phyloP scores from a whole-genome alignment of 306 rosid genomes.

The Begonia fuchsioides region DNA sequence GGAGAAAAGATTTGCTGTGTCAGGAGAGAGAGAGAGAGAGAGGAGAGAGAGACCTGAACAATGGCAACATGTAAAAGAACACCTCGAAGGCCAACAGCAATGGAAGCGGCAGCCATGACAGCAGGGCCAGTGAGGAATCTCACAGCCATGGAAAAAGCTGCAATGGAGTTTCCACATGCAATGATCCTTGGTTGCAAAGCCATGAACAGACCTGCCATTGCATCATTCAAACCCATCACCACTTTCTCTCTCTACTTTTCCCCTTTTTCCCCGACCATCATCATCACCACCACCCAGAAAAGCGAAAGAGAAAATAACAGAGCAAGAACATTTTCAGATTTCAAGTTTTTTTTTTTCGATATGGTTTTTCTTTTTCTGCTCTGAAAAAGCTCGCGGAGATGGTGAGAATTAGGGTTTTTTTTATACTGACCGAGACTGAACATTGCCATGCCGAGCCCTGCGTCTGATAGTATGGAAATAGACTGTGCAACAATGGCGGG shows the following conservation, averaged over 20 bases:
- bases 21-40: conserved; percentile 13
- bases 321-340: too few relatives aligned
- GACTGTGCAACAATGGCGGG: conserved; percentile 77
- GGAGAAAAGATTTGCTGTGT: conserved; percentile 17
- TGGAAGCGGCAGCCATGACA: conserved; percentile 96
- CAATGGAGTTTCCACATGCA: conserved; percentile 88
- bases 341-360: too few relatives aligned
- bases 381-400: background rate
- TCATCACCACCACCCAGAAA: conserved; percentile 19
- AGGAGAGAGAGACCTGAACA: conserved; percentile 29
- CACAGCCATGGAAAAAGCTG: conserved; percentile 87
- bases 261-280: conserved; percentile 1
- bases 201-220: conserved; percentile 71
- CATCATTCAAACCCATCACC: background rate
- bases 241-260: background rate
- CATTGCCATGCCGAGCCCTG: conserved; percentile 98
- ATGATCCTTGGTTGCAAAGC: conserved; percentile 97
- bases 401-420: background rate
- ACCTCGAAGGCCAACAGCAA: conserved; percentile 84
- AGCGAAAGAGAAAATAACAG: conserved; percentile 3
- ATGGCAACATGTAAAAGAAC: conserved; percentile 81
- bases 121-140: conserved; percentile 98
- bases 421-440: conserved; percentile 78
- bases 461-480: conserved; percentile 80
- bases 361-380: too few relatives aligned